Conservation (phyloP, 1,139 yeast species). For the Insectozyma bohioensis region DNA sequence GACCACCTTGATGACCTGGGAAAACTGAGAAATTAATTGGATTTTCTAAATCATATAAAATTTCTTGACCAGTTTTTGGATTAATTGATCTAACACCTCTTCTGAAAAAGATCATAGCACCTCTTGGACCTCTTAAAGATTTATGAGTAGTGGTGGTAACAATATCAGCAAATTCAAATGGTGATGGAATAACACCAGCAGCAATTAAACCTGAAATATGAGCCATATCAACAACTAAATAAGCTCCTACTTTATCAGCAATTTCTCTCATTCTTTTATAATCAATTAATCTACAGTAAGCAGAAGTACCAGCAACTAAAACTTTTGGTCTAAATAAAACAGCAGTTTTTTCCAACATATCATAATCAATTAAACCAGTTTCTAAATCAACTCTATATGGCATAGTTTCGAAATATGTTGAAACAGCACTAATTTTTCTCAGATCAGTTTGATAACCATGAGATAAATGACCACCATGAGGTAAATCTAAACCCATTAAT, state of each 20-base stretch:
- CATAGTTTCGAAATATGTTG: constrained; percentile 97
- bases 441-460: constrained; percentile 98
- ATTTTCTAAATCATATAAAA: constrained; percentile 86
- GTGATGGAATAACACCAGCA: constrained; percentile 95
- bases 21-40: constrained; percentile 96
- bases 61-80: constrained; percentile 90
- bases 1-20: constrained; percentile 99
- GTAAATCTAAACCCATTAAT: constrained; percentile 94
- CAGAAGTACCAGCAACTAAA: constrained; percentile 96
- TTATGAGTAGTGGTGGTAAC: constrained; percentile 99
- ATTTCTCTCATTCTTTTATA: constrained; percentile 95
- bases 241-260: constrained; percentile 96
- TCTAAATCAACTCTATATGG: constrained; percentile 91
- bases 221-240: constrained; percentile 96
- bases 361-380: constrained; percentile 94
- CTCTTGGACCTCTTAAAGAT: constrained; percentile 98
- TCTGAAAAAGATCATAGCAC: constrained; percentile 98
- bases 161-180: constrained; percentile 93
- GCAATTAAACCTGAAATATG: constrained; percentile 96
- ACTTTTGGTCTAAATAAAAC: constrained; percentile 91
- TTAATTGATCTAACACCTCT: constrained; percentile 89
- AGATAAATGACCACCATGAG: constrained; percentile 97
- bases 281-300: constrained; percentile 93
- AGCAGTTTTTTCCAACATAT: constrained; percentile 88
- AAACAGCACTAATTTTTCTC: constrained; percentile 92